Evolutionary conservation across 345 rosid species (phyloP), one percentile per base, ranked within the genome.

Genomic region (Eucalyptus globulus): DNA sequence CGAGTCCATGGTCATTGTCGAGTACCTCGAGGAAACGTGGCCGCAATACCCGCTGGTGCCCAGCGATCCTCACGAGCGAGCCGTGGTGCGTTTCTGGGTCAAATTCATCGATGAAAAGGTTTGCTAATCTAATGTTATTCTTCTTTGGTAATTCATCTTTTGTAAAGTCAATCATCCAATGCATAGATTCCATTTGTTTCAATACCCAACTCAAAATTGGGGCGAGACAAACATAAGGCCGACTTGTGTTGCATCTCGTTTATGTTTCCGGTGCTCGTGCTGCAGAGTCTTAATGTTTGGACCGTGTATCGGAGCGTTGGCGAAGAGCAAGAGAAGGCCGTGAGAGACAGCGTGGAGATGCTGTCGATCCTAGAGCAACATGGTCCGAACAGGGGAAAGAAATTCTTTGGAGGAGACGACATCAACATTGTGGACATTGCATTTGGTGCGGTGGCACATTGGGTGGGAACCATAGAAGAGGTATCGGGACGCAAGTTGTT

Each of bases 1-100:
- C 9, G 95, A 93, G 72, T 91, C 94, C 37, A 47, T 88, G 80
- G 29, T 92, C 56, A 92, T 92, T 3, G 54, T 92, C 37, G 91
- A 90, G 81, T 92, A 92, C 43, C 88, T 92, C 13, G 93, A 93
- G 14, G 93, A 93, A 44, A 87, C 45, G 3, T 92, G 94, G 95
- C 91, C 91, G 0, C 89, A 91, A 3, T 43, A 45, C 47, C 92
- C 92, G 11, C 53, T 92, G 87, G 56, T 93, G 83, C 92, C 94
- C 4, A 45, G 22, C 12, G 91, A 92, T 88, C 87, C 93, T 22
- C 60, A 87, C 17, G 89, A 93, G 17, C 90, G 89, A 89, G 90
- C 93, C 44, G 29, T 81, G 24, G 91, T 89, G 37, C 89, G 90
- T 58, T 90, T 91, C 54, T 90, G 93, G 94, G 87, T 88, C 49